Evolutionary conservation across 768 basidiomycete species (phyloP).

Genomic region (Pulveroboletus ravenelii): DNA sequence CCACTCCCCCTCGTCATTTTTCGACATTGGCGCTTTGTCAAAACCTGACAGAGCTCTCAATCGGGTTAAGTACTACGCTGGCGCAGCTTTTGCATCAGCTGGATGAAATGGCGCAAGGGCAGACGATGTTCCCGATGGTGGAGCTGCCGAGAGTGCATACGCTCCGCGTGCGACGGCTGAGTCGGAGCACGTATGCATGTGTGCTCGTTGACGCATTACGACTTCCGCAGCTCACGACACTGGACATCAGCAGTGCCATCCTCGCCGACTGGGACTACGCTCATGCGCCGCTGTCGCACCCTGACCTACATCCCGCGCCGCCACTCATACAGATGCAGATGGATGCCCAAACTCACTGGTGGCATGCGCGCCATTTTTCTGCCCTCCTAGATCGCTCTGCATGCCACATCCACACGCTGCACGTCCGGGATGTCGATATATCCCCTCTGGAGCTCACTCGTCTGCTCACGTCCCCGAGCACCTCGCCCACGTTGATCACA

Average conservation of each 20-base stretch:
- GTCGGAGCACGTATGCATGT: slow-evolving; percentile 13
- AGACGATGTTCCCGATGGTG: slow-evolving; percentile 2
- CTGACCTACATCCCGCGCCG: slow-evolving; percentile 4
- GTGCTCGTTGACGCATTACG: slow-evolving; percentile 17
- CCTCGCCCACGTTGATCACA: slow-evolving; percentile 12
- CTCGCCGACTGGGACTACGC: slow-evolving; percentile 13
- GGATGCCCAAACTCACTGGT: slow-evolving; percentile 10
- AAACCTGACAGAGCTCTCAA: slow-evolving; percentile 22
- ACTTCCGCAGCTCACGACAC: slow-evolving; percentile 20
- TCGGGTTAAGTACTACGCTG: slow-evolving; percentile 14
- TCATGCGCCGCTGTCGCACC: slow-evolving; percentile 6
- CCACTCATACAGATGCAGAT: neutral
- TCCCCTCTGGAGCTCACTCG: slow-evolving; percentile 18
- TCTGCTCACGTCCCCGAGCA: slow-evolving; percentile 17
- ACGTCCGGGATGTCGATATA: slow-evolving; percentile 20
- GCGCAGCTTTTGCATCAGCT: slow-evolving; percentile 14
- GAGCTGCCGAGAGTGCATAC: slow-evolving; percentile 19
- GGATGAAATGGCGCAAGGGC: slow-evolving; percentile 3
- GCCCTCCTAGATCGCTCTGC: slow-evolving; percentile 20
- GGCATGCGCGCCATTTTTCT: slow-evolving; percentile 21
- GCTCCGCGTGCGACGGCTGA: slow-evolving; percentile 21
- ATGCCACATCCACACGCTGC: slow-evolving; percentile 17
- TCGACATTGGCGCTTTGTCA: slow-evolving; percentile 9
- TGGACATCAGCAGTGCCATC: slow-evolving; percentile 22
- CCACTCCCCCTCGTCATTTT: slow-evolving; percentile 20